phyloP scores from a whole-genome alignment of 2,329 filamentous ascomycete genomes.

The Coniosporium uncinatum region DNA sequence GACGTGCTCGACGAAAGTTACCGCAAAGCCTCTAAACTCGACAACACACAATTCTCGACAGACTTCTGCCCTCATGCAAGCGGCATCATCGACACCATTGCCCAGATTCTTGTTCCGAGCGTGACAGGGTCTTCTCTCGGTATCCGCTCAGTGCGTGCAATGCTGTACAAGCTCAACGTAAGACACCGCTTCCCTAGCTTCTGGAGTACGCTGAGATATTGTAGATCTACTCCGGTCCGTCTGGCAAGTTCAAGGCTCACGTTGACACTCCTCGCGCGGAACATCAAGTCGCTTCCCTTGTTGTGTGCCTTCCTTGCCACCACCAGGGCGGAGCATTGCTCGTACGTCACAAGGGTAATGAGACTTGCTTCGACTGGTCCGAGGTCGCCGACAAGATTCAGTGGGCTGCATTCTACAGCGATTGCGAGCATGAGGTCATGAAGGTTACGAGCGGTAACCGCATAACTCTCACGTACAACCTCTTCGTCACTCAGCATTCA shows the following conservation, averaged over 20 bases:
- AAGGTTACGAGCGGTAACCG: constrained; percentile 45
- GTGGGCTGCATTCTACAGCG: constrained; percentile 49
- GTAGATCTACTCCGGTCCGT: constrained; percentile 45
- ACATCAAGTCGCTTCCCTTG: constrained; percentile 46
- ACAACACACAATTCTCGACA: constrained; percentile 36
- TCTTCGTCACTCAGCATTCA: constrained; percentile 26
- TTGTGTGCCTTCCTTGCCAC: constrained; percentile 40
- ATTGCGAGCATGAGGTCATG: constrained; percentile 47
- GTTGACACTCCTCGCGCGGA: constrained; percentile 48
- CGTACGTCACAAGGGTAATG: constrained; percentile 32
- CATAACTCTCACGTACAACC: constrained; percentile 54
- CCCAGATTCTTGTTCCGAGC: constrained; percentile 36
- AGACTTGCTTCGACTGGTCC: constrained; percentile 35
- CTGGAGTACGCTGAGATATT: background rate
- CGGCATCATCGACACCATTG: constrained; percentile 46
- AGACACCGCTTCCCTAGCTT: background rate
- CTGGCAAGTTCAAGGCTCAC: constrained; percentile 43
- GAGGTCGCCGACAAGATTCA: constrained; percentile 13
- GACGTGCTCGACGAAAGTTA: constrained; percentile 47
- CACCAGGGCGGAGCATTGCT: constrained; percentile 31
- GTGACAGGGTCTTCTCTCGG: constrained; percentile 2
- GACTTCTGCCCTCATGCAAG: constrained; percentile 45
- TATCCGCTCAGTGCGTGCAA: constrained; percentile 35
- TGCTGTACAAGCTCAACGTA: constrained; percentile 54
- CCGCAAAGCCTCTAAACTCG: constrained; percentile 47